Conservation (phyloP, 1,139 yeast genomes). For the Martiniozyma asiatica region DNA sequence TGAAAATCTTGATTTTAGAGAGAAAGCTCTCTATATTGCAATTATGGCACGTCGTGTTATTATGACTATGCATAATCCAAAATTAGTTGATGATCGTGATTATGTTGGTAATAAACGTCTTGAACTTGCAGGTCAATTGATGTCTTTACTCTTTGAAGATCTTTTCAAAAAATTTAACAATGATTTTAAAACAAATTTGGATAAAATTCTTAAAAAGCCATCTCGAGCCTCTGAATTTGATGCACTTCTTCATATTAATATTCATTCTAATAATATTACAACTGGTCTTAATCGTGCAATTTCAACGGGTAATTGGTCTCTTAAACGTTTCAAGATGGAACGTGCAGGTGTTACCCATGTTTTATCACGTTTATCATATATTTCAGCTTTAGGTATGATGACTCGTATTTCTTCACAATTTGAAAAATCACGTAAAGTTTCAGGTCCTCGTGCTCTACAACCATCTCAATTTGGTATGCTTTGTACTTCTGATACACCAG, state of each 20-base stretch:
- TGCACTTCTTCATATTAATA: slow-evolving; percentile 77
- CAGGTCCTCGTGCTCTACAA: slow-evolving; percentile 98
- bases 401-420: slow-evolving; percentile 97
- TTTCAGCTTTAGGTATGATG: slow-evolving; percentile 98
- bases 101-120: slow-evolving; percentile 96
- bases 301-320: slow-evolving; percentile 97
- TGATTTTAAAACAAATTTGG: slow-evolving; percentile 89
- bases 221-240: slow-evolving; percentile 93
- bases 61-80: slow-evolving; percentile 91
- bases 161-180: slow-evolving; percentile 89
- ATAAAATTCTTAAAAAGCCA: slow-evolving; percentile 85
- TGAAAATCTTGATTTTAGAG: slow-evolving; percentile 72
- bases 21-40: slow-evolving; percentile 87
- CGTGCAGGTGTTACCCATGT: slow-evolving; percentile 99
- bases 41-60: slow-evolving; percentile 94
- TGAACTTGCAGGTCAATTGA: slow-evolving; percentile 93
- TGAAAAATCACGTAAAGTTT: slow-evolving; percentile 93
- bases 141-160: slow-evolving; percentile 92
- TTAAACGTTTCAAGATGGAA: slow-evolving; percentile 98
- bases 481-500: slow-evolving; percentile 98
- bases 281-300: slow-evolving; percentile 93
- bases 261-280: slow-evolving; percentile 86
- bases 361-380: slow-evolving; percentile 77
- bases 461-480: slow-evolving; percentile 99
- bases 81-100: slow-evolving; percentile 95